Evolutionary conservation across 345 rosid species (phyloP).

Genomic region (Brassica juncea): DNA sequence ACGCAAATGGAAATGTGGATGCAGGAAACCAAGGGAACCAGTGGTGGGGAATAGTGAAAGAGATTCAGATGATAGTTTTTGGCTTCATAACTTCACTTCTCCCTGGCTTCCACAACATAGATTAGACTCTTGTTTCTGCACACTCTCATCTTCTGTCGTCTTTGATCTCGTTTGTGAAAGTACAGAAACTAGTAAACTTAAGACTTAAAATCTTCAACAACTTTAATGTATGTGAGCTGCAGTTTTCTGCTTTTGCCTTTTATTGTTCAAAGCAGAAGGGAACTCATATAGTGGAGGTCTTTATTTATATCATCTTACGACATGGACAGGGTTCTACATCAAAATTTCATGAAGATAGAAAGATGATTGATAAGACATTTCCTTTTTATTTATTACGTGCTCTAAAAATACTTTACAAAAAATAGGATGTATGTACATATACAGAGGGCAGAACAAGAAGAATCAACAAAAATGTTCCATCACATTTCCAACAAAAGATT

Average conservation of each 20-base stretch:
- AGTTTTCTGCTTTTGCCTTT: neutral
- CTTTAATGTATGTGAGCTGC: constrained; percentile 11
- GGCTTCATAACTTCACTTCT: constrained; percentile 97
- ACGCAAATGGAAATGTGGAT: constrained; percentile 53
- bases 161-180: constrained; percentile 4
- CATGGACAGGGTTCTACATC: constrained; percentile 4
- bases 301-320: neutral
- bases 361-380: constrained; percentile 9
- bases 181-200: neutral
- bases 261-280: neutral
- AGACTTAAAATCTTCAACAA: constrained; percentile 18
- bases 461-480: constrained; percentile 29
- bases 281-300: neutral
- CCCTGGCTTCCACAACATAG: constrained; percentile 95
- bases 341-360: neutral
- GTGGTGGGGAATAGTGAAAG: constrained; percentile 97
- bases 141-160: constrained; percentile 18
- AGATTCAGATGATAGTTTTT: constrained; percentile 93
- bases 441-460: constrained; percentile 17
- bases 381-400: constrained; percentile 13
- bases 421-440: constrained; percentile 40
- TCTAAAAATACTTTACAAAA: constrained; percentile 57
- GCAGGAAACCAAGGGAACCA: constrained; percentile 56
- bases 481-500: constrained; percentile 89
- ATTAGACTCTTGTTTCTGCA: constrained; percentile 45